Percentiles rank a stretch among this genome's conserved stretches.
Conservation (phyloP, 192 early-diverging fungal genomes). For the Entomortierella chlamydospora region DNA sequence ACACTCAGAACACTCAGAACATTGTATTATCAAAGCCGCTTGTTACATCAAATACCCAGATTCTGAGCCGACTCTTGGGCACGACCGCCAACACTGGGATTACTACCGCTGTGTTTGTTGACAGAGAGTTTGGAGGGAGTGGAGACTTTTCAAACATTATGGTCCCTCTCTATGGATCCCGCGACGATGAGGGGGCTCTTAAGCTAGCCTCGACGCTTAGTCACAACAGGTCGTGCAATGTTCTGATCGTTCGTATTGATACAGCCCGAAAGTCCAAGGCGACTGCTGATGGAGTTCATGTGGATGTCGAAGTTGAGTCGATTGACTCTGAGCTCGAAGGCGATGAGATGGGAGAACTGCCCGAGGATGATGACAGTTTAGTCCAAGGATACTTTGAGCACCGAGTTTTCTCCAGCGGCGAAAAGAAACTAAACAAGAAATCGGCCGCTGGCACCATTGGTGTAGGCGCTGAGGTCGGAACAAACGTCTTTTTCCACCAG, state of each 20-base stretch:
- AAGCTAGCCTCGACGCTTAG: conserved; percentile 40
- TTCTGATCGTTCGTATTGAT: conserved; percentile 35
- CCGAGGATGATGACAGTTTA: conserved; percentile 28
- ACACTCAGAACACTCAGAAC: conserved; percentile 9
- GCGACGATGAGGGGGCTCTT: conserved; percentile 35
- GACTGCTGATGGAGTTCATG: not conserved
- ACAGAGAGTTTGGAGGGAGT: conserved; percentile 44
- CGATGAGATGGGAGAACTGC: conserved; percentile 5
- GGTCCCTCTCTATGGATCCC: conserved; percentile 47
- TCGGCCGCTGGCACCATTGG: conserved; percentile 1
- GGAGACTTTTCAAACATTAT: conserved; percentile 42
- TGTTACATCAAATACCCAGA: conserved; percentile 36
- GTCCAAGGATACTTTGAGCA: conserved; percentile 24
- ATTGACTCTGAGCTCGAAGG: conserved; percentile 25
- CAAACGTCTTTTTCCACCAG: conserved; percentile 34
- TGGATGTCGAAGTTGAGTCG: conserved; percentile 23
- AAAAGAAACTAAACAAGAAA: conserved; percentile 19
- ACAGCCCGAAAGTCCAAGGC: conserved; percentile 4
- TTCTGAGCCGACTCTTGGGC: conserved; percentile 25
- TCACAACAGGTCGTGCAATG: conserved; percentile 23
- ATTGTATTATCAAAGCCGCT: conserved; percentile 19
- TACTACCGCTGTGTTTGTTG: conserved; percentile 37
- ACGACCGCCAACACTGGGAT: conserved; percentile 22
- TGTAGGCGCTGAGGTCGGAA: conserved; percentile 34
- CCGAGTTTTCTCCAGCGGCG: conserved; percentile 2